A percentile compares a stretch with the other conserved stretches of the same genome.
These are phyloP conservation scores for Xerocomellus intermedius DNA, from an alignment of 768 basidiomycete species.

Conservation along the genomic window DNA sequence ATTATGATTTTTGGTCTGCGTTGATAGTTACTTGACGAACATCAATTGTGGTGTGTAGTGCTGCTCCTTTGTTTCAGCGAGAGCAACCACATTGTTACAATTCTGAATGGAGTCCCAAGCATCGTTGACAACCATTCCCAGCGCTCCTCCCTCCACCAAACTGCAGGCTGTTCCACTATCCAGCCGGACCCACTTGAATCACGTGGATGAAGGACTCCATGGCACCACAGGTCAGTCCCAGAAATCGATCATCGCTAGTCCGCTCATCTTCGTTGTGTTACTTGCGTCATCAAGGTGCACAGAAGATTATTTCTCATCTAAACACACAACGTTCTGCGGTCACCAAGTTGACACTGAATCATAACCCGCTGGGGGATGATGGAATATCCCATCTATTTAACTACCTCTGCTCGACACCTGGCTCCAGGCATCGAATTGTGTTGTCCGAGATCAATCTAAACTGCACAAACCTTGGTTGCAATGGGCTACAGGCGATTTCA, in stretches of 20 bases:
- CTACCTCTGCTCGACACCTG: slow-evolving; percentile 51
- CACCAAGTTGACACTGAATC: slow-evolving; percentile 51
- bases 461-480: slow-evolving; percentile 51
- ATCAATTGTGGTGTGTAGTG: too few relatives aligned
- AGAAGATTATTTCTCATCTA: slow-evolving; percentile 48
- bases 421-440: slow-evolving; percentile 38
- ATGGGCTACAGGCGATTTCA: slow-evolving; percentile 50
- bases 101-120: slow-evolving; percentile 16
- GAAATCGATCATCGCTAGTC: background rate
- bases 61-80: too few relatives aligned
- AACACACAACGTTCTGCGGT: slow-evolving; percentile 40
- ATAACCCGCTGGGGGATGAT: slow-evolving; percentile 57
- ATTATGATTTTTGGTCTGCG: background rate
- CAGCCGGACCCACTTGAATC: slow-evolving; percentile 19
- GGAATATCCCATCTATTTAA: slow-evolving; percentile 54
- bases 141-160: background rate
- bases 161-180: slow-evolving; percentile 6
- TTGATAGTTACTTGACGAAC: background rate
- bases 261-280: slow-evolving; percentile 1
- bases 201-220: slow-evolving; percentile 20
- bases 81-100: background rate
- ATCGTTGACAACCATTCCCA: background rate
- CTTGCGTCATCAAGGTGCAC: slow-evolving; percentile 45
- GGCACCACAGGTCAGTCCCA: slow-evolving; percentile 20
- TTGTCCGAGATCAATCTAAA: slow-evolving; percentile 58